These are phyloP conservation scores for Avena eriantha DNA, from an alignment of 176 grass and related monocot species.

Conservation along the genomic window DNA sequence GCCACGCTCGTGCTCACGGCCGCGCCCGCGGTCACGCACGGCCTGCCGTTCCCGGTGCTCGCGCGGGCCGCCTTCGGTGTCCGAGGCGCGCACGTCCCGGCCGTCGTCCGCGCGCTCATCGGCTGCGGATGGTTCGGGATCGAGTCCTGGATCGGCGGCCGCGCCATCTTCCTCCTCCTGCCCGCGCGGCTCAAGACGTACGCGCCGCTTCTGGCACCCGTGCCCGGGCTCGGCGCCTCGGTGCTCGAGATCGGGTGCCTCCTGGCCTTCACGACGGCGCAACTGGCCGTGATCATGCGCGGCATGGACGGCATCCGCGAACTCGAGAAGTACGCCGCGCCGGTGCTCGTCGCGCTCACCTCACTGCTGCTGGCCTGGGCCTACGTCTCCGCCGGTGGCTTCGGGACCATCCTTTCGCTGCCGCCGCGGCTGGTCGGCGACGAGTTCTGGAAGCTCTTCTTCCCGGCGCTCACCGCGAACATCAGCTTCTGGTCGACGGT, in stretches of 20 bases:
- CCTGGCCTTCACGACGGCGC: neutral
- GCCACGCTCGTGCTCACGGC: constrained; percentile 21
- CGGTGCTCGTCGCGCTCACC: constrained; percentile 32
- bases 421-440: neutral
- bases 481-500: constrained; percentile 33
- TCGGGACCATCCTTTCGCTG: constrained; percentile 13
- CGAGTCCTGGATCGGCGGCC: constrained; percentile 32
- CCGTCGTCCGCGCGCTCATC: constrained; percentile 18
- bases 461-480: constrained; percentile 25
- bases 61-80: constrained; percentile 20
- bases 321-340: constrained; percentile 1
- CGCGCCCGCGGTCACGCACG: constrained; percentile 18
- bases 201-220: constrained; percentile 13
- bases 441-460: constrained; percentile 23
- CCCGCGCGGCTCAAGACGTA: neutral
- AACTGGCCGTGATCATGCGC: constrained; percentile 25
- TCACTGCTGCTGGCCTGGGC: constrained; percentile 15
- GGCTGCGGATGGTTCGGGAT: constrained; percentile 30
- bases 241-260: constrained; percentile 19
- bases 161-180: constrained; percentile 26
- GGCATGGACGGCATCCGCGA: constrained; percentile 25
- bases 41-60: constrained; percentile 25
- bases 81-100: constrained; percentile 17
- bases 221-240: constrained; percentile 17
- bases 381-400: constrained; percentile 10